These are phyloP conservation scores for Nemania sp. DNA, from an alignment of 2,329 filamentous ascomycete genomes.

Conservation along the genomic window DNA sequence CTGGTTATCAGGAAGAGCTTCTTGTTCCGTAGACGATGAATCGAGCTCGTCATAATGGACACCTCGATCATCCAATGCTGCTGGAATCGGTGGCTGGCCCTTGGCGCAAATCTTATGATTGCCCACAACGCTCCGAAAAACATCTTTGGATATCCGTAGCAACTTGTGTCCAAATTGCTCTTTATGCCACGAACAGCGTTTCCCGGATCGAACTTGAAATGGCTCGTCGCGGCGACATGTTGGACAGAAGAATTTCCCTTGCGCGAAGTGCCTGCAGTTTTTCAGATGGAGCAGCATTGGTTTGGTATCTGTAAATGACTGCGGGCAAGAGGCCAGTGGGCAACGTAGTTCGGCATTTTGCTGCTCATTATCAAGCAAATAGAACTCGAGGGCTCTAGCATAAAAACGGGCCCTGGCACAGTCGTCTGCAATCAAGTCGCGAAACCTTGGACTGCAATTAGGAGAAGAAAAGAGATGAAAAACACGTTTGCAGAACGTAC, in stretches of 20 bases:
- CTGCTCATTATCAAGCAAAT: slow-evolving; percentile 18
- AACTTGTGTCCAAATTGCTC: slow-evolving; percentile 2
- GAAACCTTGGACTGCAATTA: slow-evolving; percentile 22
- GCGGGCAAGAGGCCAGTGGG: slow-evolving; percentile 22
- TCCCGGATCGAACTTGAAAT: slow-evolving; percentile 18
- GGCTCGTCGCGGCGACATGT: slow-evolving; percentile 12
- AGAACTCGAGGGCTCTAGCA: slow-evolving; percentile 23
- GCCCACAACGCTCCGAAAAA: background rate
- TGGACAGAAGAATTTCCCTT: slow-evolving; percentile 26
- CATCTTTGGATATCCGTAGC: background rate
- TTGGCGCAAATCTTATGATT: background rate
- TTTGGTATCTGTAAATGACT: slow-evolving; percentile 11
- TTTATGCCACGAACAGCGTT: slow-evolving; percentile 27
- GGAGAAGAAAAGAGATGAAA: background rate
- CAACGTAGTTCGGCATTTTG: slow-evolving; percentile 15
- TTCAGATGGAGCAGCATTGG: slow-evolving; percentile 31
- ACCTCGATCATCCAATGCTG: too few relatives aligned
- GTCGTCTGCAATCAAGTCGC: slow-evolving; percentile 23
- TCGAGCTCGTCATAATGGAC: too few relatives aligned
- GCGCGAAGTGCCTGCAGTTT: slow-evolving; percentile 18
- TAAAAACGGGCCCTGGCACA: slow-evolving; percentile 27
- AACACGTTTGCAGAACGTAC: slow-evolving; percentile 7
- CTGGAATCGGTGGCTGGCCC: background rate
- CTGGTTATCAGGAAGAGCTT: too few relatives aligned
- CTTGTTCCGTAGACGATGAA: too few relatives aligned